phyloP scores from a whole-genome alignment of 2,329 filamentous ascomycete species.

The Mycosphaerella arachidis region DNA sequence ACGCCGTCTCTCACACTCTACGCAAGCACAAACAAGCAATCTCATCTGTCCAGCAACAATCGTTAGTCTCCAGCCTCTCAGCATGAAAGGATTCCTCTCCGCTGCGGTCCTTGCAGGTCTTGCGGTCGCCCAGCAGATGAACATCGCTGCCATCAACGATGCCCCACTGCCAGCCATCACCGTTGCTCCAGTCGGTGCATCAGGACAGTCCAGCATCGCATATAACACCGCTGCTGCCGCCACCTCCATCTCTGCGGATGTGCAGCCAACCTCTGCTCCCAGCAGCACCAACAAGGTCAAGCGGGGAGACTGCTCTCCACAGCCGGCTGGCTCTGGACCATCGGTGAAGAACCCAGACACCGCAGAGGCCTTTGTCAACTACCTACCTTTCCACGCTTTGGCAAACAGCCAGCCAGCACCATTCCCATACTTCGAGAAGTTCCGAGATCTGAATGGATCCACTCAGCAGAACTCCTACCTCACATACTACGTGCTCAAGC shows the following conservation, averaged over 20 bases:
- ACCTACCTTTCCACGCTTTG: constrained; percentile 12
- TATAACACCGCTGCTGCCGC: constrained; percentile 18
- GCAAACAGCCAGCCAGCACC: constrained; percentile 17
- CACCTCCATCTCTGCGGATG: constrained; percentile 13
- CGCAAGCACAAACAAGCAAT: constrained; percentile 1
- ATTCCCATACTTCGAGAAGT: constrained; percentile 22
- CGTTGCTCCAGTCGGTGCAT: constrained; percentile 18
- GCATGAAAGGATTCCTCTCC: constrained; percentile 16
- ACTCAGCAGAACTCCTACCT: constrained; percentile 25
- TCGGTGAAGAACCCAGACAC: constrained; percentile 24
- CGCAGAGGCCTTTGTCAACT: constrained; percentile 25
- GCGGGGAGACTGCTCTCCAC: constrained; percentile 33
- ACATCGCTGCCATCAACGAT: constrained; percentile 21
- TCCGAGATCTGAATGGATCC: constrained; percentile 23
- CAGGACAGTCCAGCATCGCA: constrained; percentile 13
- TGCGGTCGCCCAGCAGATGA: constrained; percentile 23
- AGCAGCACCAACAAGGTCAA: constrained; percentile 12
- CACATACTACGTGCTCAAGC: constrained; percentile 22
- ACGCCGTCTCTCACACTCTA: background rate
- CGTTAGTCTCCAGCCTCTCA: background rate
- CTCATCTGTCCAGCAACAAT: background rate
- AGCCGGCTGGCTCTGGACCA: constrained; percentile 37
- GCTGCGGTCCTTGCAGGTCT: constrained; percentile 21
- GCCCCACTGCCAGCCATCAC: constrained; percentile 17
- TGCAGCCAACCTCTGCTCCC: constrained; percentile 17